These are phyloP conservation scores for Dryas integrifolia DNA, from an alignment of 331 rosid genomes.

Conservation along the genomic window DNA sequence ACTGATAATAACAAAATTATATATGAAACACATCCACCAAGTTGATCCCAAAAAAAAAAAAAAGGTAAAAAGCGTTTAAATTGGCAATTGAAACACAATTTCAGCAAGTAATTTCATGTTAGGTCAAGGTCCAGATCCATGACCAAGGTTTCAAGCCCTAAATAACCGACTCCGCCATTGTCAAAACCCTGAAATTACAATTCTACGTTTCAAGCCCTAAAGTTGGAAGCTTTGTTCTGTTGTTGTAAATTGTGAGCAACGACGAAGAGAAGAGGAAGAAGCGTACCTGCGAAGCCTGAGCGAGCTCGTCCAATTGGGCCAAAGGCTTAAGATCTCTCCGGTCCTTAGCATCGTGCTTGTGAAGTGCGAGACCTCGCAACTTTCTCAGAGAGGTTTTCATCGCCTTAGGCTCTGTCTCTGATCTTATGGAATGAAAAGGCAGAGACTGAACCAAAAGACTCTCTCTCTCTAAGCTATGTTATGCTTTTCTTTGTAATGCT, in stretches of 20 bases:
- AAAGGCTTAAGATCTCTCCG: conserved; percentile 44
- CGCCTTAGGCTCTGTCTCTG: conserved; percentile 3
- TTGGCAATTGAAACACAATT: conserved; percentile 2
- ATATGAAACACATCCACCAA: no score
- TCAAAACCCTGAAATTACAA: conserved; percentile 33
- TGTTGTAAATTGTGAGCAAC: conserved; percentile 6
- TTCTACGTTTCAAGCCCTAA: neutral
- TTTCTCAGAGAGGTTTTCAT: conserved; percentile 77
- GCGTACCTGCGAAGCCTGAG: conserved; percentile 71
- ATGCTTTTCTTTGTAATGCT: neutral
- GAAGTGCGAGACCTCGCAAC: conserved; percentile 68
- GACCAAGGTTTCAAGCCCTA: conserved; percentile 1
- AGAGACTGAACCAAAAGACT: neutral
- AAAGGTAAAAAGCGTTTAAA: neutral
- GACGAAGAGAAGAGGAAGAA: conserved; percentile 4
- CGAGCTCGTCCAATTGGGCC: conserved; percentile 73
- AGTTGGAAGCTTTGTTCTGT: neutral
- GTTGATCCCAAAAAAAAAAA: no score
- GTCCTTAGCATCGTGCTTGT: conserved; percentile 51
- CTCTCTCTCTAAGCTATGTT: neutral
- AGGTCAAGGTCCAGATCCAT: conserved; percentile 4
- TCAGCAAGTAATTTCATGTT: neutral
- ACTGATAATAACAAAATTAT: neutral
- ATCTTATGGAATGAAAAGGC: neutral
- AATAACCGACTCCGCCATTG: neutral